Evolutionary conservation across 345 rosid genomes (phyloP).

Genomic region (Excoecaria cochinchinensis): DNA sequence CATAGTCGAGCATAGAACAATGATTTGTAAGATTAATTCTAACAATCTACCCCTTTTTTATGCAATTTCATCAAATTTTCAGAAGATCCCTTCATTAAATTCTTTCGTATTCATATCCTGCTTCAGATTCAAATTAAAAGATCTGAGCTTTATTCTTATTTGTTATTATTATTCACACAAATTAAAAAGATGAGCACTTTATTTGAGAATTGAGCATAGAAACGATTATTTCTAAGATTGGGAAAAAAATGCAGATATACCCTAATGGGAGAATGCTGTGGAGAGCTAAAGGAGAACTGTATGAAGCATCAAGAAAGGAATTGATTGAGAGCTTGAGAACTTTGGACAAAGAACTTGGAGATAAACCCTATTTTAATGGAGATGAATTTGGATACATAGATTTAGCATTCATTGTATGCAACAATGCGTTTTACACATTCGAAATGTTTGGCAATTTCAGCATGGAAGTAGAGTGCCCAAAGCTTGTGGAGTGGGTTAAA

Average conservation of each 20-base stretch:
- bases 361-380: background rate
- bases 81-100: no score
- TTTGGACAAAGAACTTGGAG: slow-evolving; percentile 8
- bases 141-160: no score
- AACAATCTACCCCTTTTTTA: no score
- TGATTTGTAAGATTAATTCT: no score
- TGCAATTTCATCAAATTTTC: no score
- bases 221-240: no score
- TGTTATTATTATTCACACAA: no score
- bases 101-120: no score
- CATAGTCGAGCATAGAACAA: no score
- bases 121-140: no score
- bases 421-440: slow-evolving; percentile 5
- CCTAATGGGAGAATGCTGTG: slow-evolving; percentile 8
- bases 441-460: slow-evolving; percentile 4
- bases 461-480: slow-evolving; percentile 15
- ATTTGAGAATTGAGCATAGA: no score
- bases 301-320: background rate
- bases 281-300: background rate
- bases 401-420: slow-evolving; percentile 5
- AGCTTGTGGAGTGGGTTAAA: slow-evolving; percentile 13
- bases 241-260: slow-evolving; percentile 7
- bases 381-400: slow-evolving; percentile 17
- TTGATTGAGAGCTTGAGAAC: slow-evolving; percentile 5
- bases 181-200: no score